Percentiles rank a stretch among this genome's conserved stretches.
Evolutionary conservation across 768 basidiomycete genomes (phyloP).

Genomic region (Trametes villosa): DNA sequence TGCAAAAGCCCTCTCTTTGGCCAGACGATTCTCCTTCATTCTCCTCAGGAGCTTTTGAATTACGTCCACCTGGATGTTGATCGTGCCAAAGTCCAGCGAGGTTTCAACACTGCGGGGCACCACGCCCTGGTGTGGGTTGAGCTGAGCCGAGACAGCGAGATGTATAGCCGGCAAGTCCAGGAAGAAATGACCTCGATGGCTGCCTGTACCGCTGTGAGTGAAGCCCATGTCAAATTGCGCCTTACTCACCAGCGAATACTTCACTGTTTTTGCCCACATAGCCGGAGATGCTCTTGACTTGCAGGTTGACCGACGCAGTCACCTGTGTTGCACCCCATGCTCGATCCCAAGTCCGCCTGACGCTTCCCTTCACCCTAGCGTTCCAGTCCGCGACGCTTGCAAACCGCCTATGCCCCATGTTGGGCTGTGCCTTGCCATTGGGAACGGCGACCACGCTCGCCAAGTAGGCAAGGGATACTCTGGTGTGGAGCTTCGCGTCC

Average conservation of each 20-base stretch:
- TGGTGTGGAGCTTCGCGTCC: conserved; percentile 55
- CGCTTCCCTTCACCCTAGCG: conserved; percentile 59
- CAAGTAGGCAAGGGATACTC: conserved; percentile 57
- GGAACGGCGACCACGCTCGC: conserved; percentile 40
- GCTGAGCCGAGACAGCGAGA: conserved; percentile 52
- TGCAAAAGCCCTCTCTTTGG: neutral
- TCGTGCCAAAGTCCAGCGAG: conserved; percentile 49
- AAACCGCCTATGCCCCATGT: conserved; percentile 28
- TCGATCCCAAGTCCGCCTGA: conserved; percentile 67
- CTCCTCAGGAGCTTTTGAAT: conserved; percentile 34
- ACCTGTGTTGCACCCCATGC: conserved; percentile 71
- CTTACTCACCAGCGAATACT: conserved; percentile 13
- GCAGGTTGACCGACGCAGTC: conserved; percentile 54
- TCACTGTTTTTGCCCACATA: conserved; percentile 10
- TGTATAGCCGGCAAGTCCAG: conserved; percentile 52
- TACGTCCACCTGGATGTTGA: conserved; percentile 53
- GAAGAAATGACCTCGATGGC: conserved; percentile 36
- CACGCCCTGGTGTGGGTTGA: conserved; percentile 63
- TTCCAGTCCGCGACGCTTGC: conserved; percentile 68
- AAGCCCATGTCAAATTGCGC: neutral
- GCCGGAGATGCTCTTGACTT: conserved; percentile 51
- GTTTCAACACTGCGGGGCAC: conserved; percentile 57
- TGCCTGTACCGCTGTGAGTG: neutral
- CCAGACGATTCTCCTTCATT: conserved; percentile 8
- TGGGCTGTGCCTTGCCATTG: conserved; percentile 8